Conservation (phyloP, 202 grass and related monocot species). For the Sporobolus alterniflorus region DNA sequence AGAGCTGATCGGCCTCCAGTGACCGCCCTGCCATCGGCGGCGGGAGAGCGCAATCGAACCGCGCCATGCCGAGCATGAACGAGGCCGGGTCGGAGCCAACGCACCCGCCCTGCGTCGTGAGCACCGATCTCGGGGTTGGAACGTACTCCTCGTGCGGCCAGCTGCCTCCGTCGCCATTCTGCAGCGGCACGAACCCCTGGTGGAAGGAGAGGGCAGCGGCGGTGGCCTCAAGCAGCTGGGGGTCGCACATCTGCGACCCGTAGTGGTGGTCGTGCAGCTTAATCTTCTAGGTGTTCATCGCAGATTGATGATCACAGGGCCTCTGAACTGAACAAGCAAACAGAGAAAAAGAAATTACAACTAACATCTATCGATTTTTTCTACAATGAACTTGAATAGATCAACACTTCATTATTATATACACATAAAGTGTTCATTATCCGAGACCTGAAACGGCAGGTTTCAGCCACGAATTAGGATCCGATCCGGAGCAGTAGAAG, state of each 20-base stretch:
- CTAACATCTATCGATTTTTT: background rate
- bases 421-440: background rate
- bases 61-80: constrained; percentile 64
- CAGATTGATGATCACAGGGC: constrained; percentile 4
- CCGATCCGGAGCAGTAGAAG: constrained; percentile 30
- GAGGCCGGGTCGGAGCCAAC: constrained; percentile 47
- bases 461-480: background rate
- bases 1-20: constrained; percentile 1
- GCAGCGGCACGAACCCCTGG: constrained; percentile 22
- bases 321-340: constrained; percentile 14
- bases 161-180: background rate
- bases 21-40: background rate
- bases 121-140: background rate
- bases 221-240: background rate
- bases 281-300: constrained; percentile 69
- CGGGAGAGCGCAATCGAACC: constrained; percentile 44
- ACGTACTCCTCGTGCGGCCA: constrained; percentile 20
- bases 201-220: constrained; percentile 6
- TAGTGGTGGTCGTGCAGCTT: constrained; percentile 49
- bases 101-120: constrained; percentile 30
- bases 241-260: constrained; percentile 42
- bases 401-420: background rate
- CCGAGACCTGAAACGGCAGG: constrained; percentile 9
- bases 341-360: background rate
- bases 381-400: background rate